Percentiles rank a stretch among this genome's conserved stretches.
Evolutionary conservation across 169 alveolate genomes (phyloP).

Genomic region (Plasmodium inui): DNA sequence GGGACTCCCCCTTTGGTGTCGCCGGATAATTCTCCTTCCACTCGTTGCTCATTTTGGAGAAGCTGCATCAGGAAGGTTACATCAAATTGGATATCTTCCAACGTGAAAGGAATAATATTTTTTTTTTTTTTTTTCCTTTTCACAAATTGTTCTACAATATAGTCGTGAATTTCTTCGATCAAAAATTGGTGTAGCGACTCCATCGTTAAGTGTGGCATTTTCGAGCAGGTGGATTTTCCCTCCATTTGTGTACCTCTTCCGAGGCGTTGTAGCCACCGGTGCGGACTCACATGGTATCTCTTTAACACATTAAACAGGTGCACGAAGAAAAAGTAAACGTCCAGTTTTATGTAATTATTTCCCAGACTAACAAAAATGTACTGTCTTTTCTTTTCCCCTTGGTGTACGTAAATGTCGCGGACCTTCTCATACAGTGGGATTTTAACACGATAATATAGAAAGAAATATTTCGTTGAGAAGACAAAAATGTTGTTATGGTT

Average conservation of each 20-base stretch:
- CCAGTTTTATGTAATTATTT: constrained; percentile 14
- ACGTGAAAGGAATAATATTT: constrained; percentile 41
- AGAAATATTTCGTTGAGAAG: constrained; percentile 37
- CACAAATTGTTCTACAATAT: constrained; percentile 21
- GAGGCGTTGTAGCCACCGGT: not conserved
- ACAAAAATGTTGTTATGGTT: constrained; percentile 38
- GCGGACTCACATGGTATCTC: constrained; percentile 28
- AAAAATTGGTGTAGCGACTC: not conserved
- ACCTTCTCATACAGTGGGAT: constrained; percentile 44
- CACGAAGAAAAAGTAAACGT: constrained; percentile 16
- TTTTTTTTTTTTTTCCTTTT: constrained; percentile 38
- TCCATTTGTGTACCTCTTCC: not conserved
- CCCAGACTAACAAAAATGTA: constrained; percentile 27
- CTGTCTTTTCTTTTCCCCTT: constrained; percentile 6
- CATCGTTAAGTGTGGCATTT: not conserved
- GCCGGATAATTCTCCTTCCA: not conserved
- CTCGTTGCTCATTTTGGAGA: not conserved
- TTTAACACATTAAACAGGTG: constrained; percentile 35
- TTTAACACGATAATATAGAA: constrained; percentile 34
- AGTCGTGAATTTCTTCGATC: constrained; percentile 51
- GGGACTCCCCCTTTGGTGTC: not conserved
- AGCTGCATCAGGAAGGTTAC: not conserved
- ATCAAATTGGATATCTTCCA: constrained; percentile 9
- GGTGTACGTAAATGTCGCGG: constrained; percentile 11
- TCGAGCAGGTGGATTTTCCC: not conserved